Conservation (phyloP, 768 basidiomycete genomes). For the Inosperma sp. region DNA sequence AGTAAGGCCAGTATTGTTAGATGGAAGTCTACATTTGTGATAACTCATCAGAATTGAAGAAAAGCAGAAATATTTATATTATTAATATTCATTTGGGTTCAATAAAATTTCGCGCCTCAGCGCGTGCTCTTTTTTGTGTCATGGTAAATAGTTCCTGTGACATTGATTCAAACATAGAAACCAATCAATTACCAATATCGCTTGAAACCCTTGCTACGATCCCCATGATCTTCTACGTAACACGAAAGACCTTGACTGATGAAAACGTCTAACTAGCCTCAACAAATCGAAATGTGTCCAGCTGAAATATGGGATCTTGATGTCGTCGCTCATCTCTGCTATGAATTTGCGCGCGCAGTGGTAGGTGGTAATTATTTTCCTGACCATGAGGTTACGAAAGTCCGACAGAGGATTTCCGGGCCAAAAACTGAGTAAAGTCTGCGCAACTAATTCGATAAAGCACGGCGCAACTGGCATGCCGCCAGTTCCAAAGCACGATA, state of each 20-base stretch:
- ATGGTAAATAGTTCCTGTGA: conserved; percentile 54
- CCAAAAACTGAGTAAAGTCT: conserved; percentile 64
- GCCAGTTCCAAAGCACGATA: conserved; percentile 39
- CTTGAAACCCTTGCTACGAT: conserved; percentile 51
- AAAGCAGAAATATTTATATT: too few relatives aligned
- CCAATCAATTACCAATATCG: conserved; percentile 37
- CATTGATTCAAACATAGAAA: conserved; percentile 5
- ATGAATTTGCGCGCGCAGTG: conserved; percentile 53
- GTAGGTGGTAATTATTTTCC: conserved; percentile 34
- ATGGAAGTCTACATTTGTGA: too few relatives aligned
- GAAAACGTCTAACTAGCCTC: conserved; percentile 14
- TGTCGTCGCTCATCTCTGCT: conserved; percentile 45
- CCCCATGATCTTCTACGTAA: conserved; percentile 57
- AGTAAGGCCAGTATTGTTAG: too few relatives aligned
- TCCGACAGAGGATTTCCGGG: conserved; percentile 38
- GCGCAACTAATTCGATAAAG: conserved; percentile 24
- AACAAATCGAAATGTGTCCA: conserved; percentile 35
- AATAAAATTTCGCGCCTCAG: conserved; percentile 52
- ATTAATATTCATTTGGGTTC: too few relatives aligned
- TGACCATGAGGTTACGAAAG: conserved; percentile 50
- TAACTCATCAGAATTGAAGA: too few relatives aligned
- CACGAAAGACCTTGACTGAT: conserved; percentile 35
- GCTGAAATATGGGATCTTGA: conserved; percentile 39
- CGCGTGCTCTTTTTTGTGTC: conserved; percentile 33
- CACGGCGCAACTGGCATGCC: conserved; percentile 33